Conservation (phyloP, 768 basidiomycete species). For the Suillus hirtellus region DNA sequence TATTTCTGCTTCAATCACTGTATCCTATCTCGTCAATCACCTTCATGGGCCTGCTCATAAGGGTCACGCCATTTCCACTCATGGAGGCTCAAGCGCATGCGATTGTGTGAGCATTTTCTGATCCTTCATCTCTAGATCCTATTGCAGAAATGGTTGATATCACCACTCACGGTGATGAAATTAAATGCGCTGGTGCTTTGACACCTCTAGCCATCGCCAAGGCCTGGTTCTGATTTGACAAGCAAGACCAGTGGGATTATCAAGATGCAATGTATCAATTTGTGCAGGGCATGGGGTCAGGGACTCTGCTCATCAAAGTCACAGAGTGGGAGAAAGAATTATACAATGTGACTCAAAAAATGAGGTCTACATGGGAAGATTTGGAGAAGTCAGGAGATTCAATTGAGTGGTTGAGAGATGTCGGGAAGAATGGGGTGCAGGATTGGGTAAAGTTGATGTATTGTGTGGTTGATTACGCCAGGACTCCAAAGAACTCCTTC, state of each 20-base stretch:
- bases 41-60: constrained; percentile 61
- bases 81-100: constrained; percentile 78
- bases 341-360: constrained; percentile 31
- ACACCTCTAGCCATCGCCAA: constrained; percentile 46
- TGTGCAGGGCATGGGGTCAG: constrained; percentile 31
- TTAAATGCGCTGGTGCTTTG: constrained; percentile 36
- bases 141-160: constrained; percentile 50
- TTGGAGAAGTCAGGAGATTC: constrained; percentile 59
- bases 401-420: constrained; percentile 57
- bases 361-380: constrained; percentile 54
- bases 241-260: constrained; percentile 65
- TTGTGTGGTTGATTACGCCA: constrained; percentile 33
- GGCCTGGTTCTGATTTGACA: constrained; percentile 54
- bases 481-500: constrained; percentile 5
- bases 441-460: constrained; percentile 63
- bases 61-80: constrained; percentile 73
- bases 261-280: constrained; percentile 58
- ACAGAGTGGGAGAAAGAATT: constrained; percentile 60
- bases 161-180: constrained; percentile 46
- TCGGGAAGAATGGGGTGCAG: constrained; percentile 54
- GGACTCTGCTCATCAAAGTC: constrained; percentile 37
- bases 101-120: constrained; percentile 52
- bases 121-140: constrained; percentile 50
- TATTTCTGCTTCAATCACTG: constrained; percentile 59
- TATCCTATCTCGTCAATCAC: constrained; percentile 54